Base-by-base conservation (phyloP, 257 asterid genomes). In the Sherardia arvensis region DNA sequence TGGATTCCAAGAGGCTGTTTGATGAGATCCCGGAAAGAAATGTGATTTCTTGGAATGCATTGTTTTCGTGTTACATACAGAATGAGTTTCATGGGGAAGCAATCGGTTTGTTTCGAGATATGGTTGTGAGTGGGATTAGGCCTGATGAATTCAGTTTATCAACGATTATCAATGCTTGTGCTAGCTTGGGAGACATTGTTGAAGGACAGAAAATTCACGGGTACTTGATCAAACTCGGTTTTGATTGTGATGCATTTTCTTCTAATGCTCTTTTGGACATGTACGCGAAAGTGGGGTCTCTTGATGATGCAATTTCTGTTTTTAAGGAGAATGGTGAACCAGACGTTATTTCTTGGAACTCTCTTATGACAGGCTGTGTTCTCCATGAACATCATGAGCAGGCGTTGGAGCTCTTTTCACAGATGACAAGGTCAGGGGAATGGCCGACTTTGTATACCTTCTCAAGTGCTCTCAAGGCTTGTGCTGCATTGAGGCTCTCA, bases 141-240 rank as follows among this genome's bases (percentile, higher is more conserved):
- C 90, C 90, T 2, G 87, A 88, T 65, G 95, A 88, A 75, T 88
- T 77, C 76, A 82, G 87, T 73, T 77, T 88, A 76, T 88, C 96
- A 8, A 82, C 79, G 23, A 61, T 81, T 36, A 70, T 88, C 64
- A 88, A 88, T 66, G 90, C 93, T 8, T 83, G 77, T 28, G 80
- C 93, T 0, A 88, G 93, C 23, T 65, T 82, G 61, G 85, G 84
- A 54, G 78, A 83, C 71, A 70, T 82, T 71, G 32, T 51, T 36
- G 76, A 67, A 28, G 95, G 96, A 57, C 78, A 74, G 80, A 81
- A 79, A 71, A 66, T 88, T 67, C 96, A 86, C 27, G 83, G 87
- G 40, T 81, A 67, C 76, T 67, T 85, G 66, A 73, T 83, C 62
- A 87, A 85, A 71, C 86, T 83, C 25, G 91, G 94, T 56, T 85